Conservation (phyloP, 148 eudicot species). For the Diospyros lotus region DNA sequence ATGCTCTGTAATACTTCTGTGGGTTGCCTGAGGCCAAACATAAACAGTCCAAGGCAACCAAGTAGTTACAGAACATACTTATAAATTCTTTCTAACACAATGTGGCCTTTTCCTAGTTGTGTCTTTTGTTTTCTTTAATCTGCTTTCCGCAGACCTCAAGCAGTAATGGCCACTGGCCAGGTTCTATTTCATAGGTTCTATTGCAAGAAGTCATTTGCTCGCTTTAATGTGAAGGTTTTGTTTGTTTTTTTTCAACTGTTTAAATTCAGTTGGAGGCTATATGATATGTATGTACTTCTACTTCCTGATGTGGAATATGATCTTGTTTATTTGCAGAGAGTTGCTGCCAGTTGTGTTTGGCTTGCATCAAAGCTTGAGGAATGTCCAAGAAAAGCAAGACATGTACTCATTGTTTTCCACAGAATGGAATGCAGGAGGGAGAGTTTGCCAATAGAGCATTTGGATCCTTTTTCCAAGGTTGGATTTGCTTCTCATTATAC, state of each 20-base stretch:
- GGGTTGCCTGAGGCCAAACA: neutral
- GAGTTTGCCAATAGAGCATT: conserved; percentile 62
- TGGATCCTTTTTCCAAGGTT: conserved; percentile 72
- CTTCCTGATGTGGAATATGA: conserved; percentile 3
- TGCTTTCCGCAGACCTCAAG: conserved; percentile 60
- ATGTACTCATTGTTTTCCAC: conserved; percentile 79
- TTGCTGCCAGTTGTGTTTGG: conserved; percentile 97
- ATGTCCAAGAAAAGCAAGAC: conserved; percentile 88
- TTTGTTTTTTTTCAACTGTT: neutral
- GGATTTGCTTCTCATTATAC: neutral
- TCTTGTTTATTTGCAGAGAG: conserved; percentile 46
- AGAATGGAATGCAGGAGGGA: conserved; percentile 97
- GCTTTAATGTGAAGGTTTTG: conserved; percentile 81
- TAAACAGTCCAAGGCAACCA: neutral
- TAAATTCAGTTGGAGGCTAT: neutral
- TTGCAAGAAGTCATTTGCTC: conserved; percentile 89
- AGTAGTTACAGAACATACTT: neutral
- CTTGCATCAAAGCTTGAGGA: conserved; percentile 97
- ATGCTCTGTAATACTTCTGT: neutral
- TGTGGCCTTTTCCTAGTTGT: neutral
- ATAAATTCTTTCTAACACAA: neutral
- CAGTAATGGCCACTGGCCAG: conserved; percentile 96
- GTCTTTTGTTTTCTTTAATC: conserved; percentile 32
- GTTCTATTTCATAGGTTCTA: conserved; percentile 90
- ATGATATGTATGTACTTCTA: neutral